A percentile compares a stretch with the other conserved stretches of the same genome.
Conservation (phyloP, 208 protist genomes). For the Trypanosoma grayi region DNA sequence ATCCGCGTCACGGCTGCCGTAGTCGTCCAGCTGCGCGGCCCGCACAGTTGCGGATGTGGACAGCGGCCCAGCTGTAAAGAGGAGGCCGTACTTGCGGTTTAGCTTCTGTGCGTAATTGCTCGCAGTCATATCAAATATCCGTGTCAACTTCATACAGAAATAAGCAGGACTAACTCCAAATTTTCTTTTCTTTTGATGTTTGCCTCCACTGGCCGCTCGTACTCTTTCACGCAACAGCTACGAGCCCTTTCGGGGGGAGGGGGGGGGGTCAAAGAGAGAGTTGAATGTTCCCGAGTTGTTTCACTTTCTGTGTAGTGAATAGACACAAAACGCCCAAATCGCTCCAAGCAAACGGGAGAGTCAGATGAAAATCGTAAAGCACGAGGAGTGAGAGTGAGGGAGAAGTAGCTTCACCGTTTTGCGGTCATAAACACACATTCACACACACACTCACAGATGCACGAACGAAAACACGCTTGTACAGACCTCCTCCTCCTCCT, state of each 20-base stretch:
- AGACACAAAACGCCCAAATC: too few species aligned
- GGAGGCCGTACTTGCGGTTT: conserved; percentile 33
- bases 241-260: neutral
- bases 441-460: too few species aligned
- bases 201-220: too few species aligned
- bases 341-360: too few species aligned
- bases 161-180: neutral
- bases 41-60: conserved; percentile 41
- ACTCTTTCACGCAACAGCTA: too few species aligned
- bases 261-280: neutral
- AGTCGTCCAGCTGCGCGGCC: conserved; percentile 51
- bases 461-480: too few species aligned
- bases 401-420: too few species aligned
- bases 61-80: conserved; percentile 67
- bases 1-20: conserved; percentile 48
- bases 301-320: too few species aligned
- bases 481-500: neutral
- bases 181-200: neutral
- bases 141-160: neutral
- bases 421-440: too few species aligned
- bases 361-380: too few species aligned
- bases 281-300: too few species aligned
- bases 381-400: too few species aligned
- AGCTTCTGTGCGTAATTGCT: conserved; percentile 24
- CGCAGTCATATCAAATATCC: neutral